phyloP scores from a whole-genome alignment of 2,329 filamentous ascomycete species.

The Pseudogymnoascus verrucosus region DNA sequence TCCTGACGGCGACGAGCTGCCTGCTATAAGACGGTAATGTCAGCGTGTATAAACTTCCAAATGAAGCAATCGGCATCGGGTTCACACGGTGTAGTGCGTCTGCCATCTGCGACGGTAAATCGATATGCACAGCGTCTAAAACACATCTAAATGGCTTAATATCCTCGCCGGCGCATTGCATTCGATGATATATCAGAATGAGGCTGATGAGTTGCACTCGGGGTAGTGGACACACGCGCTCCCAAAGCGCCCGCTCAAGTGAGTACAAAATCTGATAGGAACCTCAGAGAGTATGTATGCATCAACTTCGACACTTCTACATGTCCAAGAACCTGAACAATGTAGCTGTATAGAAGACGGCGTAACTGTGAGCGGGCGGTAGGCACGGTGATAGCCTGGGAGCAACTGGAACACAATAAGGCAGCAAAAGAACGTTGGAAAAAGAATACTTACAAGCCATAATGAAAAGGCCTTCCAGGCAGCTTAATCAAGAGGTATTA shows the following conservation, averaged over 20 bases:
- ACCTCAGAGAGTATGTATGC: background rate
- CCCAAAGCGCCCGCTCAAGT: background rate
- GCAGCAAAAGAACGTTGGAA: constrained; percentile 13
- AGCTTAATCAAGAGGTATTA: constrained; percentile 14
- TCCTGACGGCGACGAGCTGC: constrained; percentile 55
- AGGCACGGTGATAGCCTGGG: constrained; percentile 18
- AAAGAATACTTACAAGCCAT: constrained; percentile 34
- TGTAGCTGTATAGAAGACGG: constrained; percentile 1
- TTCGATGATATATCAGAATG: constrained; percentile 8
- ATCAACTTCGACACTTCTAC: background rate
- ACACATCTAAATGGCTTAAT: background rate
- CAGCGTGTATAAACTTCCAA: background rate
- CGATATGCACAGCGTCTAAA: constrained; percentile 1
- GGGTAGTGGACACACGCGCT: background rate
- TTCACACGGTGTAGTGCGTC: background rate
- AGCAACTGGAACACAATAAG: constrained; percentile 11
- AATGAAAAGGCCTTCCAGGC: constrained; percentile 23
- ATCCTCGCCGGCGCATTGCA: constrained; percentile 8
- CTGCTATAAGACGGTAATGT: constrained; percentile 46
- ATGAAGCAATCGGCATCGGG: constrained; percentile 3
- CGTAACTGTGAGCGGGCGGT: constrained; percentile 18
- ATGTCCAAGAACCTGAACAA: background rate
- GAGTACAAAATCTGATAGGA: background rate
- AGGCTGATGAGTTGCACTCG: constrained; percentile 7
- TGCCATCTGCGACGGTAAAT: background rate